phyloP scores from a whole-genome alignment of 352 stramenopile genomes.

The Aphanomyces invadans region DNA sequence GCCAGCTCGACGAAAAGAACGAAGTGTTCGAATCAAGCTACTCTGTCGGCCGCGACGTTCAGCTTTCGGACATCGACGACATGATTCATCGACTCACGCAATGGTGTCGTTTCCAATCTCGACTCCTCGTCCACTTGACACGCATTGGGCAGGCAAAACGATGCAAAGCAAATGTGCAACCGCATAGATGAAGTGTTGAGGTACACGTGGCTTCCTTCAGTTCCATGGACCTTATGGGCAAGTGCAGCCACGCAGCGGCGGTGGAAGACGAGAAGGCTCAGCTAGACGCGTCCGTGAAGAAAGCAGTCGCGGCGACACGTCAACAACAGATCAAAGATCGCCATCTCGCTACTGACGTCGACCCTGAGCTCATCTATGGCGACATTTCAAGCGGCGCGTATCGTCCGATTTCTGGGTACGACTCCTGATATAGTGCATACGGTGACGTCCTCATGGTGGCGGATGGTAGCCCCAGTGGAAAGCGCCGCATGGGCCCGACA shows the following conservation, averaged over 20 bases:
- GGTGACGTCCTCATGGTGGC: neutral
- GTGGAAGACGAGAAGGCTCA: constrained; percentile 4
- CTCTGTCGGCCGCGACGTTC: constrained; percentile 80
- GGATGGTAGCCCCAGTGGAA: constrained; percentile 8
- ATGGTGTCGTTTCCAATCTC: constrained; percentile 38
- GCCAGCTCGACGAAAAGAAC: constrained; percentile 86
- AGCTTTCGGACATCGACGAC: constrained; percentile 69
- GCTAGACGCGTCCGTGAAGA: constrained; percentile 14
- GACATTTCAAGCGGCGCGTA: neutral
- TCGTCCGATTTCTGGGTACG: neutral
- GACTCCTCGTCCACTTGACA: neutral
- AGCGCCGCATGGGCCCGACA: constrained; percentile 17
- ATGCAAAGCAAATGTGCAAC: constrained; percentile 46
- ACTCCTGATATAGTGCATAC: too few species aligned
- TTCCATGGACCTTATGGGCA: neutral
- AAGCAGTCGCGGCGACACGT: constrained; percentile 2
- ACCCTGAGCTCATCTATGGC: constrained; percentile 17
- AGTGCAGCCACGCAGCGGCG: neutral
- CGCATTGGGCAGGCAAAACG: constrained; percentile 35
- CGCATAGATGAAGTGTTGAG: constrained; percentile 64
- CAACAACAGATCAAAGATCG: constrained; percentile 1
- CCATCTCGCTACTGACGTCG: constrained; percentile 2
- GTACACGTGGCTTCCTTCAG: constrained; percentile 25
- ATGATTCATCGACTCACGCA: constrained; percentile 85
- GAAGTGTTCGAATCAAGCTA: constrained; percentile 78